Conservation (phyloP, 345 rosid genomes). For the Syzygium oleosum region DNA sequence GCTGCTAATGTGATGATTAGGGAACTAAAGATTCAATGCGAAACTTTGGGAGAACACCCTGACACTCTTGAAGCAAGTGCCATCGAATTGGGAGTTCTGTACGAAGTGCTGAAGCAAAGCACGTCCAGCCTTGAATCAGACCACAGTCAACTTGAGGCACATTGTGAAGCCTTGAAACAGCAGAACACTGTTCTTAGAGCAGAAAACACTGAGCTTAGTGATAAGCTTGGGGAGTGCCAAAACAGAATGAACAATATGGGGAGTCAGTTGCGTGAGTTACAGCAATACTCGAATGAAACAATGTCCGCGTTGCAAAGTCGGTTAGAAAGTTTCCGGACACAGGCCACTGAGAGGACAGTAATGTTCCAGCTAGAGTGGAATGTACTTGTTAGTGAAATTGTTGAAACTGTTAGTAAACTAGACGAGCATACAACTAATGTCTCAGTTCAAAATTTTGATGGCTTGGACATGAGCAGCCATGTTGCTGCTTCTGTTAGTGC, state of each 20-base stretch:
- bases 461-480: constrained; percentile 28
- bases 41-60: constrained; percentile 36
- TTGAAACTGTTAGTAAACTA: constrained; percentile 54
- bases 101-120: constrained; percentile 53
- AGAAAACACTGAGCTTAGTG: constrained; percentile 41
- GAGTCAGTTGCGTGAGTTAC: constrained; percentile 44
- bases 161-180: constrained; percentile 31
- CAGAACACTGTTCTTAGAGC: constrained; percentile 29
- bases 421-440: constrained; percentile 22
- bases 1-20: constrained; percentile 20
- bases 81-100: constrained; percentile 52
- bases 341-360: constrained; percentile 37
- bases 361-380: constrained; percentile 47
- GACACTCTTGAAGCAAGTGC: constrained; percentile 39
- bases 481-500: constrained; percentile 42
- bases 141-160: constrained; percentile 38
- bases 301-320: constrained; percentile 30
- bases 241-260: constrained; percentile 42
- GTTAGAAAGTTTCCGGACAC: constrained; percentile 46
- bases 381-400: constrained; percentile 27
- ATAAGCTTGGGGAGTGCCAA: constrained; percentile 29
- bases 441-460: constrained; percentile 14
- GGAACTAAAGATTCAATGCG: constrained; percentile 37
- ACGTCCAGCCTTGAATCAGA: constrained; percentile 24
- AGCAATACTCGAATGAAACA: constrained; percentile 32